Conservation (phyloP, 176 grass and related monocot genomes). For the Secale cereale region DNA sequence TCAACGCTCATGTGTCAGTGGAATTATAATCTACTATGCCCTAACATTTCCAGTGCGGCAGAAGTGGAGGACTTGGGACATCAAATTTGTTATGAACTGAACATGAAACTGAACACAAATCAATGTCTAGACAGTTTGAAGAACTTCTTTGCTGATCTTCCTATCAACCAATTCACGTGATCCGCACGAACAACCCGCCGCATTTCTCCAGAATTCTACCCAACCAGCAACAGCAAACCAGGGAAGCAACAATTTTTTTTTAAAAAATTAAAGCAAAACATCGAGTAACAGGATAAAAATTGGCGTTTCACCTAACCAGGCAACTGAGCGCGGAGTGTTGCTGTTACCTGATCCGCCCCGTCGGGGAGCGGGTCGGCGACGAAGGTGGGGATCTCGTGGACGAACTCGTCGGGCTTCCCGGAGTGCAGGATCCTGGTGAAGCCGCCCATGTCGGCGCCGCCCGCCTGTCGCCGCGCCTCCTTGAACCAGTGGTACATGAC, state of each 20-base stretch:
- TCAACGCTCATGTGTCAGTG: background rate
- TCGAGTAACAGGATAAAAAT: background rate
- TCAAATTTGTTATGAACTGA: background rate
- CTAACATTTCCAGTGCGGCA: background rate
- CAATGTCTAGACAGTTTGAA: background rate
- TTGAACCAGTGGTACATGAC: conserved; percentile 99
- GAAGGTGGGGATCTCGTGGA: conserved; percentile 92
- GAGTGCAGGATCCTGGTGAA: conserved; percentile 97
- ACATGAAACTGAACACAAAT: background rate
- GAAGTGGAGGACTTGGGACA: background rate
- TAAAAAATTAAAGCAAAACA: too few species aligned
- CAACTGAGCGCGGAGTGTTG: background rate
- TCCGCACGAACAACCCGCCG: background rate
- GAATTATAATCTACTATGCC: background rate
- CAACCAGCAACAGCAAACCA: background rate
- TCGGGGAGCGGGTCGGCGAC: conserved; percentile 73
- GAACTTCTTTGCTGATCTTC: background rate
- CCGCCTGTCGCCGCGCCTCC: conserved; percentile 35
- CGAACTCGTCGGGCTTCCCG: conserved; percentile 55
- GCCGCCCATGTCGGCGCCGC: conserved; percentile 72
- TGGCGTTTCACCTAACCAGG: background rate
- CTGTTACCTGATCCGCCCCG: conserved; percentile 64
- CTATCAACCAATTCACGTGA: background rate
- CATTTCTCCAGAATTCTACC: conserved; percentile 6
- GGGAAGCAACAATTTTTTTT: background rate